A percentile compares a stretch with the other conserved stretches of the same genome.
These are phyloP conservation scores for Pichia gijzeniarum DNA, from an alignment of 805 yeast genomes.

Conservation along the genomic window DNA sequence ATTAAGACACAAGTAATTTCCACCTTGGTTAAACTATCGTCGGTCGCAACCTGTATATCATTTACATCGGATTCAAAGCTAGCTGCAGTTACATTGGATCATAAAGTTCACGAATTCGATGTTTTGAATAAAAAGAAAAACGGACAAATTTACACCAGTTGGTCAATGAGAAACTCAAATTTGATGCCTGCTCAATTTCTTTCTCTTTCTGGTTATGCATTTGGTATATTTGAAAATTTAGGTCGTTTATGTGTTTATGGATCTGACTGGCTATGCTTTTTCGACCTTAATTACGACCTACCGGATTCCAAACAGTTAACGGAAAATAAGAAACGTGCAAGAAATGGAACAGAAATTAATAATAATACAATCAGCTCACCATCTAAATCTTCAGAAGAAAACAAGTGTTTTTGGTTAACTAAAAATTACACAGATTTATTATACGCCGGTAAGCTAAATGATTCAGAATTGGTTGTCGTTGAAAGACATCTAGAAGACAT, in stretches of 20 bases:
- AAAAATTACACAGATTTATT: constrained; percentile 70
- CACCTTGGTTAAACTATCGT: constrained; percentile 52
- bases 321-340: constrained; percentile 27
- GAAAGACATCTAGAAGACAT: constrained; percentile 64
- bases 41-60: constrained; percentile 46
- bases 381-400: constrained; percentile 18
- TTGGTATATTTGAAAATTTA: constrained; percentile 53
- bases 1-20: constrained; percentile 21
- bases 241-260: constrained; percentile 81
- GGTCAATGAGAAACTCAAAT: constrained; percentile 79
- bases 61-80: constrained; percentile 47
- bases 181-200: constrained; percentile 61
- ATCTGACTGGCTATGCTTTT: constrained; percentile 68
- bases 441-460: constrained; percentile 46
- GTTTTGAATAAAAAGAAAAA: constrained; percentile 17
- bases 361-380: constrained; percentile 9
- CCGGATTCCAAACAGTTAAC: neutral
- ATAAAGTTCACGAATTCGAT: constrained; percentile 66
- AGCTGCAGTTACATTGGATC: constrained; percentile 64
- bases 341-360: constrained; percentile 24
- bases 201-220: constrained; percentile 56
- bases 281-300: constrained; percentile 42
- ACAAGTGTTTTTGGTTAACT: constrained; percentile 64
- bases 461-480: constrained; percentile 57
- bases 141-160: constrained; percentile 46